phyloP scores from a whole-genome alignment of 164 flowering plant species.

The Umbellularia californica region DNA sequence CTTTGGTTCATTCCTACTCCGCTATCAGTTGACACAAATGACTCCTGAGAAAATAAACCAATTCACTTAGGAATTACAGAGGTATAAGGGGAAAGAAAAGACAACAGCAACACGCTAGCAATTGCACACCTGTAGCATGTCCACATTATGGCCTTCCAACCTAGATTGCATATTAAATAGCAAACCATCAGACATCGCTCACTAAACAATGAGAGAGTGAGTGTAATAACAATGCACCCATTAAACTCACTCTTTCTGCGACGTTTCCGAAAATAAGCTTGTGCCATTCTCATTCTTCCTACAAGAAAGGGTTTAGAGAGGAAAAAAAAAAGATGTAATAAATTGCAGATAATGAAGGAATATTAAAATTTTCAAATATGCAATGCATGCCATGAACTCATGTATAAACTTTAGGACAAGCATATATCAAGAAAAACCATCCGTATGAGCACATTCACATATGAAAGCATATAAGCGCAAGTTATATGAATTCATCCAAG shows the following conservation, averaged over 20 bases:
- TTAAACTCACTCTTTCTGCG: constrained; percentile 20
- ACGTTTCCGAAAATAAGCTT: constrained; percentile 16
- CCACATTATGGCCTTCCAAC: constrained; percentile 25
- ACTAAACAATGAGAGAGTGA: neutral
- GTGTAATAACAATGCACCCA: neutral
- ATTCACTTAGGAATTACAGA: neutral
- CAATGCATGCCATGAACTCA: neutral
- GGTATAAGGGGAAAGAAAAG: neutral
- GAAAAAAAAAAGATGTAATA: neutral
- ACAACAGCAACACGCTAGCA: neutral
- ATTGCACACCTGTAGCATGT: constrained; percentile 28
- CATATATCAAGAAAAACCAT: neutral
- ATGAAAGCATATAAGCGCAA: neutral
- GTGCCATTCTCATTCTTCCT: constrained; percentile 32
- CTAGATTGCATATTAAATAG: constrained; percentile 19
- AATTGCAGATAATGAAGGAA: neutral
- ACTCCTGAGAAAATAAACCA: constrained; percentile 14
- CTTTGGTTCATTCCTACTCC: constrained; percentile 20
- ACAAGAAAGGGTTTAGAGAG: neutral
- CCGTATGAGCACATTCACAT: neutral
- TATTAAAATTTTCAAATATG: no score
- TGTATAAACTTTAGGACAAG: neutral
- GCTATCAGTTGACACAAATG: constrained; percentile 16
- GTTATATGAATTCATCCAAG: neutral
- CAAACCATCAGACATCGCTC: neutral